phyloP scores from a whole-genome alignment of 1,284 basidiomycete genomes.

The Xerocomus nothofagi region DNA sequence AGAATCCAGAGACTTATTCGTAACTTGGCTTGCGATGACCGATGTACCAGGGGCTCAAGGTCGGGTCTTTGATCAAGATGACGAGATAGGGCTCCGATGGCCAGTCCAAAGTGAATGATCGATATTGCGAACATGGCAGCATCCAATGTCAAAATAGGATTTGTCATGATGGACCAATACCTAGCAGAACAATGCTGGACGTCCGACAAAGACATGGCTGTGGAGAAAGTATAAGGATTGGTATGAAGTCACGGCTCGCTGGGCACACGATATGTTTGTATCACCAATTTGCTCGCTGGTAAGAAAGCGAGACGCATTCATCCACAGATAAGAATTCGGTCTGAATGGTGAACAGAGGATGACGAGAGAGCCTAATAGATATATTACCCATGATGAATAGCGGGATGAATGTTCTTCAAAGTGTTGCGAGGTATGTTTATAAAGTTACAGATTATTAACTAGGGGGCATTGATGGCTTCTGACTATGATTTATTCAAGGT shows the following conservation, averaged over 20 bases:
- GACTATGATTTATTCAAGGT: no score
- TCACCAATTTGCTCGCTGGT: slow-evolving; percentile 47
- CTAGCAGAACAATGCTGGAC: slow-evolving; percentile 45
- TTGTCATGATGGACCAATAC: slow-evolving; percentile 52
- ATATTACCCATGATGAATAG: slow-evolving; percentile 24
- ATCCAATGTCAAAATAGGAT: slow-evolving; percentile 49
- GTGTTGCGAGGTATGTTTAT: not conserved
- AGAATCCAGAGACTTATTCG: slow-evolving; percentile 38
- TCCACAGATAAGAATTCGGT: slow-evolving; percentile 45
- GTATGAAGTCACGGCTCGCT: slow-evolving; percentile 1
- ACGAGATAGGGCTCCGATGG: slow-evolving; percentile 51
- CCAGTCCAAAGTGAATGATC: slow-evolving; percentile 47
- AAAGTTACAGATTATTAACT: no score
- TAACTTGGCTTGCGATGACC: slow-evolving; percentile 34
- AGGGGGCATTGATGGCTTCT: no score
- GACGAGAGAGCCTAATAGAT: slow-evolving; percentile 38
- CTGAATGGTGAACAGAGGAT: slow-evolving; percentile 46
- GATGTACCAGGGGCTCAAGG: slow-evolving; percentile 49
- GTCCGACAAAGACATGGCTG: slow-evolving; percentile 45
- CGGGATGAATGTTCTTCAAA: not conserved
- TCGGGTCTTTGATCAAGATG: slow-evolving; percentile 49
- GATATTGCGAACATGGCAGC: slow-evolving; percentile 50
- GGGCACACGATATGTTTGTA: slow-evolving; percentile 48
- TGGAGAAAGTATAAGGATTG: slow-evolving; percentile 1
- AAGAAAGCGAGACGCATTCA: slow-evolving; percentile 48